A percentile compares a stretch with the other conserved stretches of the same genome.
phyloP scores from a whole-genome alignment of 1,284 basidiomycete species.

The Fomitopsis betulina region DNA sequence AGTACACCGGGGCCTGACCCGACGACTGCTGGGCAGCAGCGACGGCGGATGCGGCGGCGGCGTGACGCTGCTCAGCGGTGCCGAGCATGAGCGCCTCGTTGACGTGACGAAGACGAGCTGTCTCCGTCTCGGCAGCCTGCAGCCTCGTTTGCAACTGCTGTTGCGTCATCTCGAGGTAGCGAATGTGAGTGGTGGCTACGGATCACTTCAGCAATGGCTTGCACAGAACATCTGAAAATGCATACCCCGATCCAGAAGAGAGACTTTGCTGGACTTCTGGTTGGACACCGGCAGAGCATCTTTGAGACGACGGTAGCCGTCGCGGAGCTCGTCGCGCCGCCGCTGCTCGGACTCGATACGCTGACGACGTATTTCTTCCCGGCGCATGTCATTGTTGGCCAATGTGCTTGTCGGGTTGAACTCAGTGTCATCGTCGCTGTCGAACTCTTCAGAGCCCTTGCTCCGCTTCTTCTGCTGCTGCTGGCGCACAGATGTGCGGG shows the following conservation, averaged over 20 bases:
- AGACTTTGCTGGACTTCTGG: conserved; percentile 87
- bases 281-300: conserved; percentile 79
- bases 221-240: conserved; percentile 9
- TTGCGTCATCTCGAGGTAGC: conserved; percentile 73
- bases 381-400: conserved; percentile 51
- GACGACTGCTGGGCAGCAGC: conserved; percentile 40
- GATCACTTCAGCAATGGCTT: not conserved
- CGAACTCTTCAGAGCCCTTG: conserved; percentile 58
- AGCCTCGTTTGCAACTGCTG: conserved; percentile 68
- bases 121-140: conserved; percentile 71
- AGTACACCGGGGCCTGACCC: conserved; percentile 35
- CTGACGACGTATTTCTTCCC: conserved; percentile 81
- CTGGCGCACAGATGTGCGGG: conserved; percentile 26
- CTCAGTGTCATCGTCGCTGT: conserved; percentile 57
- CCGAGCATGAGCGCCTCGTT: conserved; percentile 84
- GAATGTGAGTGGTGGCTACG: conserved; percentile 71
- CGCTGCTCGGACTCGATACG: conserved; percentile 86
- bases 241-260: conserved; percentile 77
- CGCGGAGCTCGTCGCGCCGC: conserved; percentile 80
- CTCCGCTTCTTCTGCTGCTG: conserved; percentile 42
- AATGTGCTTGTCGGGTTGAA: conserved; percentile 44
- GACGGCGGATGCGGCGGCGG: conserved; percentile 53
- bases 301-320: conserved; percentile 83
- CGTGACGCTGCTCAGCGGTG: conserved; percentile 66
- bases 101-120: conserved; percentile 68